Conservation (phyloP, 2,329 filamentous ascomycete genomes). For the Colletotrichum graminicola region DNA sequence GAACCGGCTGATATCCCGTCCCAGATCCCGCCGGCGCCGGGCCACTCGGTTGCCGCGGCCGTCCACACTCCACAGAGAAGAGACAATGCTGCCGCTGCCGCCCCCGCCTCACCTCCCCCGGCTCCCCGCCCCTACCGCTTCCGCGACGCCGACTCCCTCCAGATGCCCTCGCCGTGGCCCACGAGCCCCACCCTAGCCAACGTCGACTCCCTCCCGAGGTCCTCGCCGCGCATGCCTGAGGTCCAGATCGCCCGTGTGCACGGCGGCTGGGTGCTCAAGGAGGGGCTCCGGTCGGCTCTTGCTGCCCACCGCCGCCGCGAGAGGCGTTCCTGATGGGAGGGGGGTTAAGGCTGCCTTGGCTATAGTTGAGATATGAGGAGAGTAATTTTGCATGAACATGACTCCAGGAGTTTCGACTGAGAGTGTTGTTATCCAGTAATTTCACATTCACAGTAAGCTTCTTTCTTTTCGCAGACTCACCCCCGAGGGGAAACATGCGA, state of each 20-base stretch:
- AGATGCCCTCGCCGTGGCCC: neutral
- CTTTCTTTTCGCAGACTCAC: no score
- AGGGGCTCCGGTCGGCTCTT: neutral
- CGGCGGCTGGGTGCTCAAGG: neutral
- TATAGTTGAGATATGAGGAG: no score
- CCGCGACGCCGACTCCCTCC: neutral
- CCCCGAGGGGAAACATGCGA: neutral
- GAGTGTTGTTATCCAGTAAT: neutral
- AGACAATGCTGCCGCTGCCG: no score
- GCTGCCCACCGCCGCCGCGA: neutral
- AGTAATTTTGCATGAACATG: no score
- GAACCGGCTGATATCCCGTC: no score
- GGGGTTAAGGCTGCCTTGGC: no score
- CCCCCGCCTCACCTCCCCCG: neutral
- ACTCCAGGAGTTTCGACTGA: no score
- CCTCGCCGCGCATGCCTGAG: neutral
- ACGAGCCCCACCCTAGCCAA: neutral
- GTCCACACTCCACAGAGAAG: no score
- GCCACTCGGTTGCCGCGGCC: neutral
- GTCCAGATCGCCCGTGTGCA: neutral
- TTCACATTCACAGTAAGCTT: neutral
- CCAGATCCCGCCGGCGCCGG: neutral
- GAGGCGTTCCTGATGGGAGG: neutral
- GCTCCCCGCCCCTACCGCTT: neutral
- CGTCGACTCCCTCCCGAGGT: no score